Conservation (phyloP, 2,329 filamentous ascomycete genomes). For the Ascochyta rabiei region DNA sequence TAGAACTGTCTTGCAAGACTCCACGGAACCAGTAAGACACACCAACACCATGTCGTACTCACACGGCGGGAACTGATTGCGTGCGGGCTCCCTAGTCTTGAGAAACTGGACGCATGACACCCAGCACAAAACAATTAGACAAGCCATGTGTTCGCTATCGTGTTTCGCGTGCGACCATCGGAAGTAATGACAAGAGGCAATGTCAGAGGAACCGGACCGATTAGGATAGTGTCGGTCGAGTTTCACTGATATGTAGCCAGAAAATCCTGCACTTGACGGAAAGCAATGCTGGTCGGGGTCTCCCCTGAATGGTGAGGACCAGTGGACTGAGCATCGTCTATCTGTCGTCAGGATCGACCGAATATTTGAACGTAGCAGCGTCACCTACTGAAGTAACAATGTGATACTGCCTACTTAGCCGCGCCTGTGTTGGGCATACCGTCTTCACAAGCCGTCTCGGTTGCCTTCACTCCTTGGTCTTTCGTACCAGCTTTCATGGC, state of each 20-base stretch:
- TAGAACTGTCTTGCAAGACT: slow-evolving; percentile 1
- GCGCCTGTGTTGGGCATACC: not conserved
- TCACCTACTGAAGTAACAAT: not conserved
- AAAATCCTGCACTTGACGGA: not conserved
- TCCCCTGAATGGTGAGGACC: not conserved
- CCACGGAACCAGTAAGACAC: slow-evolving; percentile 2
- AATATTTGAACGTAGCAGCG: not conserved
- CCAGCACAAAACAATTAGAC: not conserved
- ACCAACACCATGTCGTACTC: not conserved
- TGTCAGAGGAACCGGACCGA: slow-evolving; percentile 3
- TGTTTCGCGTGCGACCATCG: not conserved
- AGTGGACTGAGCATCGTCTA: not conserved
- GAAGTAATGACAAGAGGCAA: not conserved
- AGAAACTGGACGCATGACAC: not conserved
- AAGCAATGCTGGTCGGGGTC: not conserved
- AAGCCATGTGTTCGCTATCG: not conserved
- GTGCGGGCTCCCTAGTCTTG: not conserved
- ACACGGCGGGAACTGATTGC: not conserved
- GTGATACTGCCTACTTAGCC: too few species aligned
- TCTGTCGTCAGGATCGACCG: not conserved
- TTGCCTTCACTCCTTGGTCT: slow-evolving; percentile 13
- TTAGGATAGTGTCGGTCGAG: not conserved
- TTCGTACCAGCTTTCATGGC: slow-evolving; percentile 48
- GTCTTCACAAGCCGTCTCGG: not conserved
- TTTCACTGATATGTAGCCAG: not conserved